Conservation (phyloP, 106 monocot genomes). For the Gastrodia elata region DNA sequence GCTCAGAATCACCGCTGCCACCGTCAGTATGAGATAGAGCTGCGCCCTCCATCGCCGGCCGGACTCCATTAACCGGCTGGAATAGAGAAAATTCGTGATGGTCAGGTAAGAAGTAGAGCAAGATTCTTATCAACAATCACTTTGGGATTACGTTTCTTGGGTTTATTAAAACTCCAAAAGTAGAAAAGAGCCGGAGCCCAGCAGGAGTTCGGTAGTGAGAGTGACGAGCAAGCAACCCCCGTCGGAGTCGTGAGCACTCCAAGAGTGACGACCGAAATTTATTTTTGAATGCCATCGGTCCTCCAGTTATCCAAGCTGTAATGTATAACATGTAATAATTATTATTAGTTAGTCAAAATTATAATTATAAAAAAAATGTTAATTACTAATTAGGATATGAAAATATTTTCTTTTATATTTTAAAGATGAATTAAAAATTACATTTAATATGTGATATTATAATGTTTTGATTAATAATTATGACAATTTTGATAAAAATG, state of each 20-base stretch:
- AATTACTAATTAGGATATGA: no score
- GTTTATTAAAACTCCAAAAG: not conserved
- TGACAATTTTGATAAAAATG: no score
- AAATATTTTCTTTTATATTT: no score
- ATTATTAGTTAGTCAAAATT: no score
- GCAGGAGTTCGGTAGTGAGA: not conserved
- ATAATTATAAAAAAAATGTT: no score
- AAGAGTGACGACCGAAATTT: no score
- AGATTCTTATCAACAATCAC: constrained; percentile 5
- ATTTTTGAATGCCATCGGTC: no score
- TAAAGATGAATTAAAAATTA: no score
- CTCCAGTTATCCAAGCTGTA: no score
- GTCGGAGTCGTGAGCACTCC: not conserved
- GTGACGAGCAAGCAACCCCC: not conserved
- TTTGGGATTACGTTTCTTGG: not conserved
- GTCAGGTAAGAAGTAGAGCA: not conserved
- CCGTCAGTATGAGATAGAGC: not conserved
- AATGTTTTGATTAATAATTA: no score
- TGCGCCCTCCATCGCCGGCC: not conserved
- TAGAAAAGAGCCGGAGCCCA: not conserved
- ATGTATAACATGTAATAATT: no score
- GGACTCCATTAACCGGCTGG: constrained; percentile 10
- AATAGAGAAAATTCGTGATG: constrained; percentile 1
- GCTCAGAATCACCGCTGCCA: constrained; percentile 6
- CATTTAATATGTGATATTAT: no score